Base-by-base conservation (phyloP, 106 monocot genomes). In the Apostasia shenzhenica region DNA sequence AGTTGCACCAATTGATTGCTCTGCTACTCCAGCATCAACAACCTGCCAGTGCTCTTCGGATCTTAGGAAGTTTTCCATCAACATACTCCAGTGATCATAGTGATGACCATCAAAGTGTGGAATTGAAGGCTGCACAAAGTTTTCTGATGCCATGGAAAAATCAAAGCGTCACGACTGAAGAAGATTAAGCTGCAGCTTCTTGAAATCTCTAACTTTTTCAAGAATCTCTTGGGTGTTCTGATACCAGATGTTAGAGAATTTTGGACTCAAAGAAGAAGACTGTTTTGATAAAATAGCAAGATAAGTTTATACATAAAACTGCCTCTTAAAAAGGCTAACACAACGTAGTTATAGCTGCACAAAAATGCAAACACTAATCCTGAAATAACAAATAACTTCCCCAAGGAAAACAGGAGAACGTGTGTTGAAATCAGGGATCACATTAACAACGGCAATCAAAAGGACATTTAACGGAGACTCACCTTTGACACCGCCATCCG, bases 401-500 rank as follows among this genome's bases (percentile, higher is more conserved):
- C 66, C 10, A n/a, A 56, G 11, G 26, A 48, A 48, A 10, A 67
- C 1, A 42, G 48, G 41, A 13, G 40, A 48, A n/a, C 26, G 26
- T 26, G 26, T 59, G 10, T 45, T 5, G 9, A 39, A 48, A 47
- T 10, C 2, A 9, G 57, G 47, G 69, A 48, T 26, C 51, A 57
- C 12, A 52, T 3, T 42, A 43, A 47, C 50, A 45, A 13, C 37
- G 41, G 13, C 7, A 14, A 56, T 8, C 12, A 13, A 37, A 70
- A 42, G 43, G n/a, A 6, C 10, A 4, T 39, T 41, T 54, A 58
- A 46, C 2, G 42, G 44, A 37, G 10, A 70, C 41, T 48, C 8
- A 85, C 95, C 89, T 81, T 76, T 4, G 81, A 76, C 9, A 83
- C 81, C 7, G 92, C 92, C 54, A 66, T 74, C 2, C 81, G 65